These are phyloP conservation scores for Panus rudis DNA, from an alignment of 768 basidiomycete genomes.

Conservation along the genomic window DNA sequence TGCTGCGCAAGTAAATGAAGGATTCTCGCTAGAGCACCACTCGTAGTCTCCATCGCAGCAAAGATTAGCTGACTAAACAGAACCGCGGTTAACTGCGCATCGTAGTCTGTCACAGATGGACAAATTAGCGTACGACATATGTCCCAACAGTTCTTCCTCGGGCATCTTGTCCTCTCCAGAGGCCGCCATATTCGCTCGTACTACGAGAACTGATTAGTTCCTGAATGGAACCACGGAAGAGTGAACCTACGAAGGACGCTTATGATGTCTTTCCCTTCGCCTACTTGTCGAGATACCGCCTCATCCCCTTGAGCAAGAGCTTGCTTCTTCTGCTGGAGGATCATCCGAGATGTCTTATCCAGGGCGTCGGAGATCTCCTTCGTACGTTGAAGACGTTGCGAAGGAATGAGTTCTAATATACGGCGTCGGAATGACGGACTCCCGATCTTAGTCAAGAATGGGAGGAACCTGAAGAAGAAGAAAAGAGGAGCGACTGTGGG, in stretches of 20 bases:
- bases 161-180: slow-evolving; percentile 1
- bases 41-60: slow-evolving; percentile 14
- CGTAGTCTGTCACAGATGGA: no score
- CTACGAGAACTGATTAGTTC: slow-evolving; percentile 1
- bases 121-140: slow-evolving; percentile 1
- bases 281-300: slow-evolving; percentile 4
- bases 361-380: slow-evolving; percentile 18
- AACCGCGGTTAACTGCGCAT: no score
- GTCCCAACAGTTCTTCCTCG: slow-evolving; percentile 2
- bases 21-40: slow-evolving; percentile 3
- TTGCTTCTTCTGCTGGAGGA: slow-evolving; percentile 9
- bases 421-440: slow-evolving; percentile 13
- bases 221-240: background rate
- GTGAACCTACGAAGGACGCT: slow-evolving; percentile 10
- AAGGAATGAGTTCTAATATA: slow-evolving; percentile 12
- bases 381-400: slow-evolving; percentile 12
- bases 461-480: slow-evolving; percentile 40
- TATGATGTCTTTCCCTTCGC: slow-evolving; percentile 16
- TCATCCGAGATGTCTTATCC: slow-evolving; percentile 9
- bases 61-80: slow-evolving; percentile 11
- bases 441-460: slow-evolving; percentile 22
- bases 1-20: slow-evolving; percentile 11
- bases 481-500: slow-evolving; percentile 39
- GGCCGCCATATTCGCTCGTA: slow-evolving; percentile 2
- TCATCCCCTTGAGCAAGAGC: slow-evolving; percentile 11